A percentile compares a stretch with the other conserved stretches of the same genome.
Evolutionary conservation across 495 filamentous ascomycete genomes (phyloP).

Genomic region (Neurospora sp.): DNA sequence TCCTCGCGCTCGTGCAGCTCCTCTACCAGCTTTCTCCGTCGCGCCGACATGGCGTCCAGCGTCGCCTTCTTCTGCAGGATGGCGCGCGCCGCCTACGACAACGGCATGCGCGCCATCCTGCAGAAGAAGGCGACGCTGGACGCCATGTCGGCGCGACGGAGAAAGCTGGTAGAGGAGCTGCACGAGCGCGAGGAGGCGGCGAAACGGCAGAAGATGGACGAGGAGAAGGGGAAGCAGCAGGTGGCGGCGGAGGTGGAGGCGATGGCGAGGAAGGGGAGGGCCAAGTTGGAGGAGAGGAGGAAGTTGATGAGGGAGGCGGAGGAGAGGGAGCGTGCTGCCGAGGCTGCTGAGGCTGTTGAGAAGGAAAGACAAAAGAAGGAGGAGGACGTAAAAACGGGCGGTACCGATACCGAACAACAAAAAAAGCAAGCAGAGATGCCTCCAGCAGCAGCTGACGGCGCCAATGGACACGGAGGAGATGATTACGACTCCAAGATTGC

Average conservation of each 20-base stretch:
- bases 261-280: conserved; percentile 15
- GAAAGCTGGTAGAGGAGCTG: conserved; percentile 29
- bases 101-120: conserved; percentile 28
- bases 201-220: conserved; percentile 13
- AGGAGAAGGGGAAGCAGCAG: not conserved
- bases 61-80: too few species aligned
- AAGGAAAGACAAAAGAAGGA: conserved; percentile 6
- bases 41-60: too few species aligned
- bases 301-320: conserved; percentile 31
- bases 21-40: too few species aligned
- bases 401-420: not conserved
- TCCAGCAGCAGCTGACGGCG: conserved; percentile 1
- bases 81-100: conserved; percentile 33
- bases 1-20: too few species aligned
- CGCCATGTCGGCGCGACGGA: conserved; percentile 21
- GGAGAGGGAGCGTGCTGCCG: conserved; percentile 19
- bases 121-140: conserved; percentile 22
- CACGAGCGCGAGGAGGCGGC: conserved; percentile 23
- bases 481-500: conserved; percentile 31
- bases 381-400: not conserved
- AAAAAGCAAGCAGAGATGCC: conserved; percentile 4
- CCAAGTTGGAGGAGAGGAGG: conserved; percentile 25
- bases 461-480: not conserved
- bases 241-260: conserved; percentile 12
- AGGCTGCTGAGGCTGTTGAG: conserved; percentile 3